Evolutionary conservation across 2,329 filamentous ascomycete species (phyloP), one percentile per base, ranked within the genome.

Genomic region (Colletotrichum chlorophyti): DNA sequence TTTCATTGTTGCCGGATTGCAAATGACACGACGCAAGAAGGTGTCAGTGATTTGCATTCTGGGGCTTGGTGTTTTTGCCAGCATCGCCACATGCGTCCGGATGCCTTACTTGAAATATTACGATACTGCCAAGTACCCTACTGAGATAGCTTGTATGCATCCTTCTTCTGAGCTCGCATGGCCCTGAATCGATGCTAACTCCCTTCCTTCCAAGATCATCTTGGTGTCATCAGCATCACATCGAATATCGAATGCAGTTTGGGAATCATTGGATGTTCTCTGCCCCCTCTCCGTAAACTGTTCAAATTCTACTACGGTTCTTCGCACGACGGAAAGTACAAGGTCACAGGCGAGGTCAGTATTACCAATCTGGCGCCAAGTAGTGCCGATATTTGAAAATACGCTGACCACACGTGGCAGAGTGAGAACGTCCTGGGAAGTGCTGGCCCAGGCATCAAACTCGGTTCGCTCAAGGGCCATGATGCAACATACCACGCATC

Each of bases 1-100:
- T 49, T 71, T 71, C 46, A 65, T 72, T 4, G 45, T 72, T 1
- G 45, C 55, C 14, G 58, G 60, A 0, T 15, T 71, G 1, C 68
- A 70, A 37, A 70, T 71, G 65, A 58, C 64, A 0, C 59, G 47
- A 4, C 53, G 65, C 0, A 59, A 60, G 19, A 70, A 70, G 43
- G 42, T 63, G 6, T 59, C 37, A 1, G 50, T 59, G 8, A 32
- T 37, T n/a, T 35, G 14, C 19, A 54, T 49, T 12, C 55, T 54
- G 7, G 42, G 43, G 3, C 35, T 59, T 17, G 50, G 50, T 8
- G 27, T 41, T 1, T 47, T 53, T n/a, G 47, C 48, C 5, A 53
- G 47, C 10, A 32, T 47, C 10, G 40, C 53, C 5, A 53, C 53
- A 7, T 52, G 41, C 27, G 15, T 53, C 10, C 40, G 41, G 24